phyloP scores from a whole-genome alignment of 2,329 filamentous ascomycete genomes.

The Colletotrichum musae region DNA sequence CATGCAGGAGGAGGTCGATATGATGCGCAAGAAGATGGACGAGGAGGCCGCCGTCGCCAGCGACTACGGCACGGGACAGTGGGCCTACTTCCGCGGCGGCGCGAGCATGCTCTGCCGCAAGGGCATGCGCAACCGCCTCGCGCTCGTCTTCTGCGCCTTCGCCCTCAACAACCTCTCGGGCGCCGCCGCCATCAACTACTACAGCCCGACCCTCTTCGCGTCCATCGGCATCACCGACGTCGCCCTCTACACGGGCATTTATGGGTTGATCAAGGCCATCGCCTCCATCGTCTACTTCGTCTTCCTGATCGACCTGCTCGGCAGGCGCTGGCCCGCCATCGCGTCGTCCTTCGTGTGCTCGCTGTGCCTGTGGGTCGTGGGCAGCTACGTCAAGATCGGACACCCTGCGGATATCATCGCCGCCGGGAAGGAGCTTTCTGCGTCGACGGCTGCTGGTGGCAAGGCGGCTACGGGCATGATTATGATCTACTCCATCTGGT shows the following conservation, averaged over 20 bases:
- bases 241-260: conserved; percentile 65
- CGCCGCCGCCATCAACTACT: conserved; percentile 57
- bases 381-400: conserved; percentile 66
- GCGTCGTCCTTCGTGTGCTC: conserved; percentile 63
- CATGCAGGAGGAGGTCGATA: conserved; percentile 63
- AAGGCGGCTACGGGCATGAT: conserved; percentile 68
- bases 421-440: conserved; percentile 57
- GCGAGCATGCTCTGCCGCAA: conserved; percentile 52
- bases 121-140: conserved; percentile 57
- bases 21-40: conserved; percentile 55
- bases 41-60: conserved; percentile 52
- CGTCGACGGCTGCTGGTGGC: conserved; percentile 60
- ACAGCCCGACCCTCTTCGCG: conserved; percentile 54
- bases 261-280: conserved; percentile 60
- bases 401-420: conserved; percentile 62
- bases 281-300: conserved; percentile 58
- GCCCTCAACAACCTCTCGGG: conserved; percentile 57
- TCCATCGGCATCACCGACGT: conserved; percentile 61
- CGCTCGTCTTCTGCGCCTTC: conserved; percentile 55
- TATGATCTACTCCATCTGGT: conserved; percentile 69
- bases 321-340: conserved; percentile 58
- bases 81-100: conserved; percentile 53
- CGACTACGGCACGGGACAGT: conserved; percentile 50
- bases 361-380: conserved; percentile 65
- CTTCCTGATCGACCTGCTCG: conserved; percentile 55